phyloP scores from a whole-genome alignment of 1,284 basidiomycete genomes.

The Peniophora sp. region DNA sequence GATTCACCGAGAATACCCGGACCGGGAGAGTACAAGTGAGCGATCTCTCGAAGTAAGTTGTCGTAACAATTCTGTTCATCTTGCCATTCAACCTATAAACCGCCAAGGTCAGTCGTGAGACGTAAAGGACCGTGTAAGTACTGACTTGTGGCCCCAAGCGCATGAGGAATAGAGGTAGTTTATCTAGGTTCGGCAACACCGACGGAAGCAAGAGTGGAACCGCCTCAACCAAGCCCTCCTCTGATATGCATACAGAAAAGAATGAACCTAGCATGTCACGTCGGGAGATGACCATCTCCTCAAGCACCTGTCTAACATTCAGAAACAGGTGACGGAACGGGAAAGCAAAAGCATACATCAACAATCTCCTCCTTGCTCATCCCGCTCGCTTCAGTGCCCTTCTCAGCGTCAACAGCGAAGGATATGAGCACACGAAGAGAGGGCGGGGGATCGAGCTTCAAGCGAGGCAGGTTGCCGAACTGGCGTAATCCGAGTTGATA shows the following conservation, averaged over 20 bases:
- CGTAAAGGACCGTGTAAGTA: slow-evolving; percentile 5
- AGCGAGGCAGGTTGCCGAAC: slow-evolving; percentile 75
- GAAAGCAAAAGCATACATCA: slow-evolving; percentile 44
- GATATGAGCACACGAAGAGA: slow-evolving; percentile 62
- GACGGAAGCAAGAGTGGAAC: slow-evolving; percentile 80
- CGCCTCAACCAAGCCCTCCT: slow-evolving; percentile 58
- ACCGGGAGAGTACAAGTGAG: slow-evolving; percentile 81
- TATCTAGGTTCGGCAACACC: slow-evolving; percentile 82
- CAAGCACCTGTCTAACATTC: slow-evolving; percentile 42
- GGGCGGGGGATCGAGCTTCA: slow-evolving; percentile 82
- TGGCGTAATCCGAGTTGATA: slow-evolving; percentile 92
- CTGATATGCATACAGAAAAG: slow-evolving; percentile 71
- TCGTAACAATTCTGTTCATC: slow-evolving; percentile 83
- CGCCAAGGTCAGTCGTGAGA: slow-evolving; percentile 10
- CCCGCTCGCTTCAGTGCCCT: slow-evolving; percentile 38
- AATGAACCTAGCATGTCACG: slow-evolving; percentile 91
- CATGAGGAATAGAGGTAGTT: slow-evolving; percentile 80
- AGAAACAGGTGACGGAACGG: not conserved
- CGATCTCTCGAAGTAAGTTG: slow-evolving; percentile 81
- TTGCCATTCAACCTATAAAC: slow-evolving; percentile 76
- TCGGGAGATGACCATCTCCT: slow-evolving; percentile 44
- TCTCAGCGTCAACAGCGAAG: slow-evolving; percentile 75
- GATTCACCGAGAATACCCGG: slow-evolving; percentile 16
- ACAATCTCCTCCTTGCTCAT: slow-evolving; percentile 56
- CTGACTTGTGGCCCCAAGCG: slow-evolving; percentile 76